These are phyloP conservation scores for Schizosaccharomyces versatilis DNA, from an alignment of 1,139 yeast species.

Conservation along the genomic window DNA sequence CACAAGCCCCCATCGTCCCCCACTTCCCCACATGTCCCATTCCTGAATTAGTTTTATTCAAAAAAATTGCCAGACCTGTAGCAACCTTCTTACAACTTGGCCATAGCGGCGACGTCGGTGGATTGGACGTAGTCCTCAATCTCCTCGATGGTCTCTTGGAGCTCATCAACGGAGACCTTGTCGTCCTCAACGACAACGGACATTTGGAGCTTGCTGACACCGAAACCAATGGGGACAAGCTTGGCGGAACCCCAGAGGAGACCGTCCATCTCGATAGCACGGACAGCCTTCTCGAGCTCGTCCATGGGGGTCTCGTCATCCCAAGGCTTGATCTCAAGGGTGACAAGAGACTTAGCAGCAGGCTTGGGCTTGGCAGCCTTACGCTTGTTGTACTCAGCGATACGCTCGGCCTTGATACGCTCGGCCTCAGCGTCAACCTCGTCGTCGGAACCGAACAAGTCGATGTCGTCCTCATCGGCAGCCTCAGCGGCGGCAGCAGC, in stretches of 20 bases:
- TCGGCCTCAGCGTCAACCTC: conserved; percentile 94
- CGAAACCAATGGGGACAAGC: conserved; percentile 94
- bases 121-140: conserved; percentile 84
- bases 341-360: conserved; percentile 93
- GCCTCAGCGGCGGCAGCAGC: conserved; percentile 46
- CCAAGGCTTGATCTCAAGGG: conserved; percentile 98
- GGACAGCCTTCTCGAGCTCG: conserved; percentile 64
- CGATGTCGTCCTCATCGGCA: conserved; percentile 77
- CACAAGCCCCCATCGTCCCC: background rate
- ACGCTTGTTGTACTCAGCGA: conserved; percentile 92
- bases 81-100: conserved; percentile 2
- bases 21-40: background rate
- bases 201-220: conserved; percentile 97
- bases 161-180: conserved; percentile 76
- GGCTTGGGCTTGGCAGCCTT: conserved; percentile 94
- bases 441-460: conserved; percentile 75
- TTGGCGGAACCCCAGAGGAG: conserved; percentile 96
- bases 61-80: background rate
- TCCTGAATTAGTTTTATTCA: background rate
- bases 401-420: conserved; percentile 86
- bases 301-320: conserved; percentile 96
- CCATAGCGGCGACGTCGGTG: conserved; percentile 7
- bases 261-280: conserved; percentile 72
- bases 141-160: conserved; percentile 65
- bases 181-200: conserved; percentile 96